Conservation (phyloP, 768 basidiomycete genomes). For the Kwoniella bestiolae region DNA sequence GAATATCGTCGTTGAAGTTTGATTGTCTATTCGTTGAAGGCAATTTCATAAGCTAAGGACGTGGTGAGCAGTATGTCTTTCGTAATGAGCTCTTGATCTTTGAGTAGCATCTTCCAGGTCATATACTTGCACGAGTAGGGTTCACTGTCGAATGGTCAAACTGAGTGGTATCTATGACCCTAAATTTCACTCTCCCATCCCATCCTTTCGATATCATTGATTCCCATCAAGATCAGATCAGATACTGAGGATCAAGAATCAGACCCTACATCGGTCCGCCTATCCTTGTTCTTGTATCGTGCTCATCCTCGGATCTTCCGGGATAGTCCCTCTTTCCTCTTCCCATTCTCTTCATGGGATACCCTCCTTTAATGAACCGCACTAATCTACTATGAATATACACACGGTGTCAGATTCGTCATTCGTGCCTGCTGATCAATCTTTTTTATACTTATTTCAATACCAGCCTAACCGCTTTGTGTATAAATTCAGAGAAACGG, state of each 20-base stretch:
- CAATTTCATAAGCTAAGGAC: no score
- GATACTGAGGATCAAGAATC: background rate
- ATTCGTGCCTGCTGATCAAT: conserved; percentile 7
- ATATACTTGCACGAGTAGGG: no score
- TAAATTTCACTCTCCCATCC: background rate
- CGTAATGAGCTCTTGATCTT: no score
- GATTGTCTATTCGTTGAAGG: no score
- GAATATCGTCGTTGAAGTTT: no score
- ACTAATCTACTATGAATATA: background rate
- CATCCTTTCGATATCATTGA: background rate
- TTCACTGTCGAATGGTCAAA: no score
- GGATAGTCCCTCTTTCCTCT: background rate
- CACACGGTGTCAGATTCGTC: background rate
- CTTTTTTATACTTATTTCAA: background rate
- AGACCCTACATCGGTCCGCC: no score
- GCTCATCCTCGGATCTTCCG: background rate
- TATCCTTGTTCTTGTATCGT: no score
- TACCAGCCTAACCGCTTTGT: background rate
- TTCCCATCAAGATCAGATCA: background rate
- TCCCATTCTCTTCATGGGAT: background rate
- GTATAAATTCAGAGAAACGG: background rate
- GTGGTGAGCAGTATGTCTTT: no score
- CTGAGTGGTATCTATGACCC: no score
- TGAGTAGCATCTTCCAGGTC: no score
- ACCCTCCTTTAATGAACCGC: background rate